Evolutionary conservation across 768 basidiomycete species (phyloP).

Genomic region (Coprinopsis cinerea): DNA sequence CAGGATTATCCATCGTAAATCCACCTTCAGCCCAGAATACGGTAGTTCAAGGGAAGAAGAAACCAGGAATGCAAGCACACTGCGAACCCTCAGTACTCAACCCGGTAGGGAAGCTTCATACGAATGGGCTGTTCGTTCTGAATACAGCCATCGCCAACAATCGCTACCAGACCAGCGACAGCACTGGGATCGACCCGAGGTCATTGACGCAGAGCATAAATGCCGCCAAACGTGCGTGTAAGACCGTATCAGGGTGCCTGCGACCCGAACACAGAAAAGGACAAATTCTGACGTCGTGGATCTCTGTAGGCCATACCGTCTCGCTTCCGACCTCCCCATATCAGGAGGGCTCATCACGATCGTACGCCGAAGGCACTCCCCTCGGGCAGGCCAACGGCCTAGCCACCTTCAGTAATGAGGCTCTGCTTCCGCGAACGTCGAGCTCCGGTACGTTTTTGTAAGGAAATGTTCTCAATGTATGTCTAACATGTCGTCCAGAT

Average conservation of each 20-base stretch:
- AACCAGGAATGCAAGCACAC: no score
- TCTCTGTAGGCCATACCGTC: constrained; percentile 4
- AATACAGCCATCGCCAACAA: background rate
- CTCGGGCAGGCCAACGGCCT: background rate
- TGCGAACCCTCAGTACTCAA: no score
- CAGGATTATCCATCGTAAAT: no score
- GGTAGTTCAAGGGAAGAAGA: no score
- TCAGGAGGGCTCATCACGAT: constrained; percentile 2
- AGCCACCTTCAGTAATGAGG: background rate
- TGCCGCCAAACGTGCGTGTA: background rate
- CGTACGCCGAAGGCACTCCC: background rate
- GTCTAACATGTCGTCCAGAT: background rate
- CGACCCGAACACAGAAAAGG: no score
- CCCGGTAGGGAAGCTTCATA: no score
- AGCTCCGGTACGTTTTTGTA: background rate
- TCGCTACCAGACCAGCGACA: background rate
- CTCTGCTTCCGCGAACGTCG: background rate
- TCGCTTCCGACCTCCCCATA: constrained; percentile 8
- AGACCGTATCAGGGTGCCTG: background rate
- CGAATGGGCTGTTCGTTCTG: no score
- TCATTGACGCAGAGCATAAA: background rate
- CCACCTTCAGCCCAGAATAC: no score
- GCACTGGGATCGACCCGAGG: background rate
- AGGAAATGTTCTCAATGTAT: background rate
- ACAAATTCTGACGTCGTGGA: background rate